Evolutionary conservation across 768 basidiomycete genomes (phyloP).

Genomic region (Suillus paluster): DNA sequence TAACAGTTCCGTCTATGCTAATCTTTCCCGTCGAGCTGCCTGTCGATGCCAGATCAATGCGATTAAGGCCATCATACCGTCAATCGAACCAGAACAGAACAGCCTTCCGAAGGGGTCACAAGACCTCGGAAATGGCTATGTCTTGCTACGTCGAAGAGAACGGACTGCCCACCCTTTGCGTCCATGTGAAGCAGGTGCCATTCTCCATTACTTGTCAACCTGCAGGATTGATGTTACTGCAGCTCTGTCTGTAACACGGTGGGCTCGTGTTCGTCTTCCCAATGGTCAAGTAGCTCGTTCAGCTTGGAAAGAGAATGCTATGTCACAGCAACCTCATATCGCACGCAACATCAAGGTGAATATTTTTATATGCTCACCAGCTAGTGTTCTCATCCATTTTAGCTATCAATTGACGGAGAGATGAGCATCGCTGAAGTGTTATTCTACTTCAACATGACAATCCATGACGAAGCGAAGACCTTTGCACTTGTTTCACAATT

Average conservation of each 20-base stretch:
- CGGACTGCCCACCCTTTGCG: neutral
- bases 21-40: constrained; percentile 28
- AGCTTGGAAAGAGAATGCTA: constrained; percentile 32
- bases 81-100: neutral
- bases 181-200: too few species aligned
- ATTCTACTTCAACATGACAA: constrained; percentile 4
- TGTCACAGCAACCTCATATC: constrained; percentile 24
- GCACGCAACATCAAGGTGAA: constrained; percentile 39
- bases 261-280: constrained; percentile 26
- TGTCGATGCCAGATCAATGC: constrained; percentile 23
- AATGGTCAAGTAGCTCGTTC: constrained; percentile 26
- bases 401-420: neutral
- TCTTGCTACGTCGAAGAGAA: constrained; percentile 8
- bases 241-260: neutral
- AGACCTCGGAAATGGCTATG: constrained; percentile 20
- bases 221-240: too few species aligned
- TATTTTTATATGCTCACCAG: neutral
- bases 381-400: too few species aligned
- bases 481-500: neutral
- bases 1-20: constrained; percentile 30
- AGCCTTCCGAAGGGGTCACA: neutral
- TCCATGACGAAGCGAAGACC: constrained; percentile 8
- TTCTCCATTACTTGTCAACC: too few species aligned
- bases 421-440: constrained; percentile 1
- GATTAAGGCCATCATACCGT: neutral